phyloP scores from a whole-genome alignment of 352 stramenopile genomes.

The Globisporangium lucens region DNA sequence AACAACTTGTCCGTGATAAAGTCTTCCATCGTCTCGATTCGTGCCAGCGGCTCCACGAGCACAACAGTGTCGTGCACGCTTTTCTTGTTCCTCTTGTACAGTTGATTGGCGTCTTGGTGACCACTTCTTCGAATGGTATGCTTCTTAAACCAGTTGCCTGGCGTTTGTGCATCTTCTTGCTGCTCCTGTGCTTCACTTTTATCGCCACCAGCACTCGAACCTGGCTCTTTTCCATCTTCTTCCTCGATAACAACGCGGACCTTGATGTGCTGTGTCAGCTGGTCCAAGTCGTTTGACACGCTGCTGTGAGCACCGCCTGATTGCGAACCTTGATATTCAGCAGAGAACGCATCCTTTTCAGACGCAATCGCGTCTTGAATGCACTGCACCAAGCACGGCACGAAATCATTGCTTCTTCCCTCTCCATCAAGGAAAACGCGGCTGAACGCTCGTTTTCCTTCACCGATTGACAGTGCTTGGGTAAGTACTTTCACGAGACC shows the following conservation, averaged over 20 bases:
- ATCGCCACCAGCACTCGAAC: slow-evolving; percentile 38
- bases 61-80: slow-evolving; percentile 66
- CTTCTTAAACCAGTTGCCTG: slow-evolving; percentile 29
- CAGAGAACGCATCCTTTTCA: slow-evolving; percentile 55
- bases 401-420: slow-evolving; percentile 6
- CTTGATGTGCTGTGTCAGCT: slow-evolving; percentile 73
- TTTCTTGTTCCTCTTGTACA: slow-evolving; percentile 36
- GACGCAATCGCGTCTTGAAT: slow-evolving; percentile 62
- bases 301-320: slow-evolving; percentile 13
- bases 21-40: slow-evolving; percentile 76
- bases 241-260: slow-evolving; percentile 64
- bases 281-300: slow-evolving; percentile 51
- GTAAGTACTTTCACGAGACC: slow-evolving; percentile 47
- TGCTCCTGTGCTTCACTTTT: slow-evolving; percentile 18
- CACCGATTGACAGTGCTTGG: slow-evolving; percentile 23
- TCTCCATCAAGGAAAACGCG: slow-evolving; percentile 24
- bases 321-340: slow-evolving; percentile 18
- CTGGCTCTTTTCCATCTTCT: slow-evolving; percentile 9
- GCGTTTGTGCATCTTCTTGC: slow-evolving; percentile 11
- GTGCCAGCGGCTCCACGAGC: slow-evolving; percentile 67
- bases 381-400: slow-evolving; percentile 35
- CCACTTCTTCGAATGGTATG: slow-evolving; percentile 17
- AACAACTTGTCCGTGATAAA: slow-evolving; percentile 74
- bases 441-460: slow-evolving; percentile 35
- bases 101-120: not conserved